These are phyloP conservation scores for Ustilago xerochloae DNA, from an alignment of 1,284 basidiomycete species.

Conservation along the genomic window DNA sequence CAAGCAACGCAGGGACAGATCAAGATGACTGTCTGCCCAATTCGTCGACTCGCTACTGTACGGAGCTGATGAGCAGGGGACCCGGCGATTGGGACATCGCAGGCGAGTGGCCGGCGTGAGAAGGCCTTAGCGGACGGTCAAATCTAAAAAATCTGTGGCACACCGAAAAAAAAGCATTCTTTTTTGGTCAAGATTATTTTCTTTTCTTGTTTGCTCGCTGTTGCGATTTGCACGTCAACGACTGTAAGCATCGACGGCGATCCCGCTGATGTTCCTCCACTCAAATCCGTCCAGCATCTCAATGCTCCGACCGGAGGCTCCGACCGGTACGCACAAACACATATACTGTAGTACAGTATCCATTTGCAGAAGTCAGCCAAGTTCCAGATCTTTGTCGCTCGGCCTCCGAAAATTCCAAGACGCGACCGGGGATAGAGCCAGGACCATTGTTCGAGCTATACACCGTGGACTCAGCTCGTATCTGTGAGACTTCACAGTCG, in stretches of 20 bases:
- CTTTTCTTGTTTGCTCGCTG: not conserved
- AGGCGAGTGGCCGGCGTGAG: constrained; percentile 16
- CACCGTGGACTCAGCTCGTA: not conserved
- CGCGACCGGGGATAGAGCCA: not conserved
- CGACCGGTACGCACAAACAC: too few relatives aligned
- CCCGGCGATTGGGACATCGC: not conserved
- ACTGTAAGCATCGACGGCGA: not conserved
- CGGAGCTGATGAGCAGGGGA: not conserved
- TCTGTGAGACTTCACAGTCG: not conserved
- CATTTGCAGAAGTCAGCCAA: too few relatives aligned
- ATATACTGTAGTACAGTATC: too few relatives aligned
- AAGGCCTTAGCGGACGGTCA: constrained; percentile 8
- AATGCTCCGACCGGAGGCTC: too few relatives aligned
- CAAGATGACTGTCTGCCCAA: not conserved
- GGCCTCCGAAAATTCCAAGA: not conserved
- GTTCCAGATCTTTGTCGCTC: not conserved
- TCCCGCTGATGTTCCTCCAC: too few relatives aligned
- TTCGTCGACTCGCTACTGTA: not conserved
- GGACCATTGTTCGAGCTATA: not conserved
- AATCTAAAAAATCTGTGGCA: not conserved
- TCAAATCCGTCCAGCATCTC: not conserved
- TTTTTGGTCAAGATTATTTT: not conserved
- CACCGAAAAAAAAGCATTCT: too few relatives aligned
- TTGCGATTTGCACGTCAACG: not conserved
- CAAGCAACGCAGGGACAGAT: too few relatives aligned